These are phyloP conservation scores for Neopestalotiopsis rosae DNA, from an alignment of 2,329 filamentous ascomycete species.

Conservation along the genomic window DNA sequence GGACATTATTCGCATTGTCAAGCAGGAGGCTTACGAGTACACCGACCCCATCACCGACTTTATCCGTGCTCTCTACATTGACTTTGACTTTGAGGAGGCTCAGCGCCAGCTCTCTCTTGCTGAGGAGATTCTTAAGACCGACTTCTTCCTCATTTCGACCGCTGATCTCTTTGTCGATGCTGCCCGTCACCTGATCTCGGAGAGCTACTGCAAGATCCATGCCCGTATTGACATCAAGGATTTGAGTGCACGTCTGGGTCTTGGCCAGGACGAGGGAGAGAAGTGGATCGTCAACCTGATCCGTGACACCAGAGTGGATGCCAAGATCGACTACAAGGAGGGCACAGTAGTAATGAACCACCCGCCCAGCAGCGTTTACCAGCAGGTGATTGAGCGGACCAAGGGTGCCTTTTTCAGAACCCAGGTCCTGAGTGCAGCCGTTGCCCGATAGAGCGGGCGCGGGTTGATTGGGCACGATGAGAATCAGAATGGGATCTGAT, in stretches of 20 bases:
- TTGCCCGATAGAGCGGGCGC: constrained; percentile 52
- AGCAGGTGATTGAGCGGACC: constrained; percentile 98
- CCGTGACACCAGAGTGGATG: constrained; percentile 94
- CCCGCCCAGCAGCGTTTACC: constrained; percentile 96
- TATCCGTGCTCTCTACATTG: constrained; percentile 91
- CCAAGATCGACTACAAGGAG: constrained; percentile 99
- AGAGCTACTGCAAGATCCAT: constrained; percentile 99
- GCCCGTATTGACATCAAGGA: constrained; percentile 98
- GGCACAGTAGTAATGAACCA: constrained; percentile 99
- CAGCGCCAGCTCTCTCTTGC: constrained; percentile 85
- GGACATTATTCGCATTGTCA: constrained; percentile 92
- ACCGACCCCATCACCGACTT: constrained; percentile 95
- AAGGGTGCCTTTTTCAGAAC: constrained; percentile 99
- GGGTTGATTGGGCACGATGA: not conserved
- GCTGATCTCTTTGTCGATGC: constrained; percentile 92
- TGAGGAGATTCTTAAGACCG: constrained; percentile 87
- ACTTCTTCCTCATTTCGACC: constrained; percentile 91
- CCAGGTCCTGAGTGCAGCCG: constrained; percentile 81
- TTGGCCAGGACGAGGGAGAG: constrained; percentile 94
- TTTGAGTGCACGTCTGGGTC: constrained; percentile 86
- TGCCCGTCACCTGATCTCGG: constrained; percentile 94
- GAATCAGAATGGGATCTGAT: constrained; percentile 1
- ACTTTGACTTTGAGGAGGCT: constrained; percentile 97
- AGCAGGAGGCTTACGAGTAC: constrained; percentile 98
- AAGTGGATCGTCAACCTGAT: constrained; percentile 99